A percentile compares a stretch with the other conserved stretches of the same genome.
phyloP scores from a whole-genome alignment of 805 yeast species.

The Kregervanrija fluxuum region DNA sequence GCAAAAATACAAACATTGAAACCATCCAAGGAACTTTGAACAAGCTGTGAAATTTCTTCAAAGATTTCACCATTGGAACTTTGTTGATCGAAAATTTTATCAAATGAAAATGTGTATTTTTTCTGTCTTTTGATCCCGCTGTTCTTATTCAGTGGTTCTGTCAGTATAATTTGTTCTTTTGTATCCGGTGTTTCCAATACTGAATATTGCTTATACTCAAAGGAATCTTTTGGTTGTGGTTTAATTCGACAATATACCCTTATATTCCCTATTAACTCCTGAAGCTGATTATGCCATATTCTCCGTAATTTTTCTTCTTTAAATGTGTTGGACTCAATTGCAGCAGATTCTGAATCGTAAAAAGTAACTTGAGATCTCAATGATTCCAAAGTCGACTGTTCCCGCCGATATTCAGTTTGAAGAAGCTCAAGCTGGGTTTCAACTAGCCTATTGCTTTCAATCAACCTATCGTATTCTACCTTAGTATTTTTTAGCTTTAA shows the following conservation, averaged over 20 bases:
- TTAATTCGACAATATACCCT: constrained; percentile 84
- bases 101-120: constrained; percentile 53
- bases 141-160: constrained; percentile 11
- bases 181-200: constrained; percentile 15
- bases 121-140: constrained; percentile 11
- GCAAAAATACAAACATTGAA: constrained; percentile 90
- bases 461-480: constrained; percentile 1
- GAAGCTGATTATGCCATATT: constrained; percentile 61
- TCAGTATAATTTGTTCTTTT: constrained; percentile 25
- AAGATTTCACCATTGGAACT: constrained; percentile 59
- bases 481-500: neutral
- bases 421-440: no score
- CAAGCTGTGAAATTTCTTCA: constrained; percentile 76
- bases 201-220: constrained; percentile 8
- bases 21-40: constrained; percentile 85
- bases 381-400: no score
- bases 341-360: no score
- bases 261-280: constrained; percentile 86
- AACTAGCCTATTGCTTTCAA: no score
- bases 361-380: no score
- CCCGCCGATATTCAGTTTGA: no score
- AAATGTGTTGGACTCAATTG: no score
- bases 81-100: constrained; percentile 58
- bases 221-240: constrained; percentile 35
- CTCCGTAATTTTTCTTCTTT: constrained; percentile 39